Evolutionary conservation across 495 filamentous ascomycete genomes (phyloP), one percentile per base, ranked within the genome.

Genomic region (Penicillium psychrofluorescens): DNA sequence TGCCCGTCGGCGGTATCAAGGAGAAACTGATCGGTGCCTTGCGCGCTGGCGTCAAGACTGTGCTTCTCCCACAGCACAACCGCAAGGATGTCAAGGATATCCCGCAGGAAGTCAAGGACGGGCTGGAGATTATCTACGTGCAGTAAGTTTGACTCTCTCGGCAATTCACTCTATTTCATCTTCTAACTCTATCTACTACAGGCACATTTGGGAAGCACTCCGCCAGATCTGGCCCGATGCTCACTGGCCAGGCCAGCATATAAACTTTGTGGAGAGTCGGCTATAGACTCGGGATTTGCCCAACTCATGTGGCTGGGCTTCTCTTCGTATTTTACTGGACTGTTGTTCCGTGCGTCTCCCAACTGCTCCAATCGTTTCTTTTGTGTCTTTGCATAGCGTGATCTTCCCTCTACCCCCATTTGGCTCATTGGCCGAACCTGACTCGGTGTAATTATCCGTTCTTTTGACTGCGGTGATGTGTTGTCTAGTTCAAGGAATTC

Each of bases 1-100:
- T 83, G 69, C 85, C 88, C 8, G 90, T 95, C 44, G 92, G 92
- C 14, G 92, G 94, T 15, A 97, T 97, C 67, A 95, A 96, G 73
- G 92, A 99, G 79, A 99, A 99, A 62, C 71, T 97, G 28, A 97
- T 99, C 58, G 92, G 92, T 10, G 94, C 92, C 27, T 66, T 90
- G 50, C 81, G 90, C 48, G 94, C 92, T 13, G 92, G 92, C 16
- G 92, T 99, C 40, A 94, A 92, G 74, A 92, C 85, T 33, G 92
- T 97, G 29, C 68, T 99, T 43, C 71, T 99, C 29, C 92, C 92
- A 29, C 76, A 83, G 34, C 79, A 84, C 48, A 99, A 99, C 61
- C 77, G 83, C 51, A 96, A 96, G 67, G 94, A 99, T 59, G 85
- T 86, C 48, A 88, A 85, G 67, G 91, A 97, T 58, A 72, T 97